phyloP scores from a whole-genome alignment of 129 eudicot species.

The Daucus carota region DH1_v3.0 NC_030385.2:35208001-35208500 shows the following conservation, averaged over 20 bases:
- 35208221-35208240: slow-evolving; percentile 47
- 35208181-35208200: slow-evolving; percentile 56
- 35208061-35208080: not conserved
- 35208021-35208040: slow-evolving; percentile 42
- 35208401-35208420: slow-evolving; percentile 28
- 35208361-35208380: slow-evolving; percentile 53
- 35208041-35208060: not conserved
- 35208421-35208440: slow-evolving; percentile 15
- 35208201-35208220: slow-evolving; percentile 28
- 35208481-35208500: not conserved
- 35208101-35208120: slow-evolving; percentile 25
- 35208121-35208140: slow-evolving; percentile 27
- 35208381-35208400: slow-evolving; percentile 19
- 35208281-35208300: slow-evolving; percentile 41
- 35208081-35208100: not conserved
- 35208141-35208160: slow-evolving; percentile 38
- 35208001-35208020: slow-evolving; percentile 56
- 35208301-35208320: slow-evolving; percentile 31
- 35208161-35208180: slow-evolving; percentile 40
- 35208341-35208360: slow-evolving; percentile 41
- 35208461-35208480: slow-evolving; percentile 42
- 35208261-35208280: slow-evolving; percentile 30
- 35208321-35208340: slow-evolving; percentile 26
- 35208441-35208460: slow-evolving; percentile 23
- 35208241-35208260: slow-evolving; percentile 30